Base-by-base conservation (phyloP, 2,329 filamentous ascomycete genomes). In the Ophiostoma quercus region DNA sequence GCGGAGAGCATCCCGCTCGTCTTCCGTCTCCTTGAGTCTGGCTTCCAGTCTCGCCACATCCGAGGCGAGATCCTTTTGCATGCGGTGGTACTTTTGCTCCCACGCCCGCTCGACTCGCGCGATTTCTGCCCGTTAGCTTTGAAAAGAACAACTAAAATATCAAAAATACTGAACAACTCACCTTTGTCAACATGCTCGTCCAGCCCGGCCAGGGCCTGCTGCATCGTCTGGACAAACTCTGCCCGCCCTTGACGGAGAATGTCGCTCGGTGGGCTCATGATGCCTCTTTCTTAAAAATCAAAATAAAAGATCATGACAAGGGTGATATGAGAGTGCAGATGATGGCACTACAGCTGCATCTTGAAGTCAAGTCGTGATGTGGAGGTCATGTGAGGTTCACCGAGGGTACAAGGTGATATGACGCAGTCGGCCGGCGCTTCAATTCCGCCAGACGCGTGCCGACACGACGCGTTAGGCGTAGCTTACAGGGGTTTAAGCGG, bases 141-240 rank as follows among this genome's bases (percentile, higher is more conserved):
- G 25, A 29, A 29, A 29, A 29, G 1, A 29, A 29, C 2, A 29
- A 1, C 25, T n/a, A n/a, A 29, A 29, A 29, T 2, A 29, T 29
- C 25, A 29, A 29, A 29, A 29, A 29, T 29, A 29, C 4, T 9
- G 32, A n/a, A 7, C 12, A 65, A 1, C 71, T 57, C 29, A 71
- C 71, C 71, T 43, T 37, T 69, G 57, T 69, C 69, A 69, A 76
- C 16, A 73, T 73, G 74, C 72, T 73, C 57, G 34, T 70, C 80
- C 66, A 84, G 78, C 32, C 78, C 74, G 70, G 80, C 76, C 70
- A 81, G 82, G 9, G 79, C 79, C 41, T 76, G 73, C n/a, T 74
- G 75, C 8, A 84, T 73, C 41, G 80, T 81, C 71, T 79, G 76
- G 22, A 81, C 75, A 16, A 84, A 74, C 34, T 79, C 77, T 66